phyloP scores from a whole-genome alignment of 768 basidiomycete species.

The Leccinellum albellum region DNA sequence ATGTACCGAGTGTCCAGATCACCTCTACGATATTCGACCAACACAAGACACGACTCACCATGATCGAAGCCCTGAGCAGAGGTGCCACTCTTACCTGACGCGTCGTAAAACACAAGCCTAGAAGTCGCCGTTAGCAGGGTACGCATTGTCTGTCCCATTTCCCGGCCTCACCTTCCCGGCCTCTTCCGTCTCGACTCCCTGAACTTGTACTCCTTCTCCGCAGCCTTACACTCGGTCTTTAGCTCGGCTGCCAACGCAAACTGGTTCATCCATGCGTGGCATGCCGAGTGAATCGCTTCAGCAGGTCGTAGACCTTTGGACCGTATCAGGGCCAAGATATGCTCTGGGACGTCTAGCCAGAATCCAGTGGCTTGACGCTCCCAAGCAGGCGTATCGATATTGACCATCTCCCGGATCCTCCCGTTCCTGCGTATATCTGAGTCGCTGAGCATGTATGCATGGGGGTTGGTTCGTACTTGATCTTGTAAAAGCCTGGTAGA shows the following conservation, averaged over 20 bases:
- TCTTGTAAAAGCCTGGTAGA: constrained; percentile 70
- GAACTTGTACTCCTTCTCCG: constrained; percentile 67
- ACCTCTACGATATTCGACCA: not conserved
- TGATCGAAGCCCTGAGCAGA: constrained; percentile 82
- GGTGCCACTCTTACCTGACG: constrained; percentile 64
- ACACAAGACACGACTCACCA: constrained; percentile 36
- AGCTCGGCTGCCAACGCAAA: constrained; percentile 68
- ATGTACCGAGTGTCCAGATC: not conserved
- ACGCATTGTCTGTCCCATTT: too few species aligned
- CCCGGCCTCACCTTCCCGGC: constrained; percentile 42
- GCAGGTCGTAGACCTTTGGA: constrained; percentile 60
- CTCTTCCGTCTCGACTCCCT: constrained; percentile 55
- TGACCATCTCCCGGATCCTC: constrained; percentile 69
- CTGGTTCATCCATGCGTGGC: constrained; percentile 78
- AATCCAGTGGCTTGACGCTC: constrained; percentile 67
- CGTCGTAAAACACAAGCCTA: constrained; percentile 81
- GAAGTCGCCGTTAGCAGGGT: not conserved
- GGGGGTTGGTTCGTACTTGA: constrained; percentile 43
- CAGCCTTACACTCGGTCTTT: constrained; percentile 78
- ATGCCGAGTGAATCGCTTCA: constrained; percentile 80
- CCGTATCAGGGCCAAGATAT: constrained; percentile 49
- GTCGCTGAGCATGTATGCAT: not conserved
- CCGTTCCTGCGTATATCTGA: constrained; percentile 41
- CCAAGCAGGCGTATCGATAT: constrained; percentile 76
- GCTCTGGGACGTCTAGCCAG: constrained; percentile 73